Percentiles rank a stretch among this genome's conserved stretches.
These are phyloP conservation scores for Raphidocelis subcapitata DNA, from an alignment of 139 green algal species.

Conservation along the genomic window DNA sequence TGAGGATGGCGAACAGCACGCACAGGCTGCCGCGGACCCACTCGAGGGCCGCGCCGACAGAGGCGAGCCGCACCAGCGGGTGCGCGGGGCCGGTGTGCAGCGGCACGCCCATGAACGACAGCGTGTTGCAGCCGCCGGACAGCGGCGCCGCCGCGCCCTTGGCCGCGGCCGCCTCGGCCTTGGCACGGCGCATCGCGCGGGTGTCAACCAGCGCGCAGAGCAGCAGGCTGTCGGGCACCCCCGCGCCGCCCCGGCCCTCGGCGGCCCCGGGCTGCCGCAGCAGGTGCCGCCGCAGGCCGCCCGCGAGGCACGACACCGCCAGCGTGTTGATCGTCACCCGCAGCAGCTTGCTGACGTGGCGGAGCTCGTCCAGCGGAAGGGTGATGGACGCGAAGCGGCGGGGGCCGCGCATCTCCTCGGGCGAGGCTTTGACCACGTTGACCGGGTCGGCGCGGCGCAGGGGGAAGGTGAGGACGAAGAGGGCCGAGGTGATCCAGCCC, in stretches of 20 bases:
- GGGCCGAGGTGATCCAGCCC: no score
- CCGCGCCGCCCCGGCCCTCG: not conserved
- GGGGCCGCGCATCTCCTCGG: not conserved
- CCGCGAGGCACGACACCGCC: conserved; percentile 20
- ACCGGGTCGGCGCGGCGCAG: conserved; percentile 17
- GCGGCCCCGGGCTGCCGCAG: not conserved
- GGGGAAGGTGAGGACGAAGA: not conserved
- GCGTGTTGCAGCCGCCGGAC: conserved; percentile 29
- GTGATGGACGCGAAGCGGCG: conserved; percentile 12
- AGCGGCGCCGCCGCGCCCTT: not conserved
- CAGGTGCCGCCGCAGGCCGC: conserved; percentile 18
- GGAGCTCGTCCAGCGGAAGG: conserved; percentile 12
- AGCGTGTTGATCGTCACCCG: conserved; percentile 18
- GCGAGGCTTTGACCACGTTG: conserved; percentile 13
- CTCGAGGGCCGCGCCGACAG: not conserved
- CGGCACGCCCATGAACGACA: conserved; percentile 28
- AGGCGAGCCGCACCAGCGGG: not conserved
- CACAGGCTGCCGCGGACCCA: conserved; percentile 20
- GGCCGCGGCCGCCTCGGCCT: not conserved
- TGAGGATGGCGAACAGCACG: conserved; percentile 18
- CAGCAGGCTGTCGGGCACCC: not conserved
- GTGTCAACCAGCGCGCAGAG: conserved; percentile 28
- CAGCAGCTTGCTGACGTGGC: not conserved
- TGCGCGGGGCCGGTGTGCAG: conserved; percentile 9
- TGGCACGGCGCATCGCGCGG: not conserved